Percentiles rank a stretch among this genome's conserved stretches.
These are phyloP conservation scores for Gardenia jasminoides DNA, from an alignment of 257 asterid genomes.

Conservation along the genomic window DNA sequence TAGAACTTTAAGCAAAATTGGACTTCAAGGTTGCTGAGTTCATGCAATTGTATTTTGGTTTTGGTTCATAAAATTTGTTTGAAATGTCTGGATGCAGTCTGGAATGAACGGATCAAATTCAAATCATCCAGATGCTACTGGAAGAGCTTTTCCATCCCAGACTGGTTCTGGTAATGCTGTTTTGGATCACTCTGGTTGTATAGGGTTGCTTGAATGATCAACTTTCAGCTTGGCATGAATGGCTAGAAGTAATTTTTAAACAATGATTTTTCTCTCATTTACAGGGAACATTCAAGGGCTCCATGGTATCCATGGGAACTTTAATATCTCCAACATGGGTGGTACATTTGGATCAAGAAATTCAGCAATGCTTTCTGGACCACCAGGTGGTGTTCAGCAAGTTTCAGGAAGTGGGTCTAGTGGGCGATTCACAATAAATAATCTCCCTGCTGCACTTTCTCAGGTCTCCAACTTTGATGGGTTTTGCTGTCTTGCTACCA, in stretches of 20 bases:
- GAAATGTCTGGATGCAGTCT: conserved; percentile 45
- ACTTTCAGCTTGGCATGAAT: conserved; percentile 1
- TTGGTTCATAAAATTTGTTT: background rate
- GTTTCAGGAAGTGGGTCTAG: conserved; percentile 64
- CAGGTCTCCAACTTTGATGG: conserved; percentile 47
- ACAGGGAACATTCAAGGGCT: conserved; percentile 68
- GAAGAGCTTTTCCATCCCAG: conserved; percentile 64
- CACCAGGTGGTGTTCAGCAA: conserved; percentile 70
- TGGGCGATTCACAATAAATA: conserved; percentile 66
- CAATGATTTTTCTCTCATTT: conserved; percentile 7
- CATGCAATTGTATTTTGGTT: background rate
- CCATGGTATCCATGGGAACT: conserved; percentile 72
- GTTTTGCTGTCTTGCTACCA: background rate
- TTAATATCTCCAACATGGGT: conserved; percentile 65
- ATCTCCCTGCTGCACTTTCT: conserved; percentile 65
- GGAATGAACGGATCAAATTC: conserved; percentile 73
- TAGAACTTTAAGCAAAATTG: background rate
- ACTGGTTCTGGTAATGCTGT: conserved; percentile 69
- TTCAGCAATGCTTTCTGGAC: conserved; percentile 56
- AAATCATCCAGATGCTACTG: conserved; percentile 60
- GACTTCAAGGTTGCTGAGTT: background rate
- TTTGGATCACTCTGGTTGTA: conserved; percentile 67
- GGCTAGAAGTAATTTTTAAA: conserved; percentile 2
- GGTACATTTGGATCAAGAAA: conserved; percentile 69
- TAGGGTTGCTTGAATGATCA: conserved; percentile 19